Evolutionary conservation across 73 alveolate species (phyloP).

Genomic region (Blepharisma japonicum): DNA sequence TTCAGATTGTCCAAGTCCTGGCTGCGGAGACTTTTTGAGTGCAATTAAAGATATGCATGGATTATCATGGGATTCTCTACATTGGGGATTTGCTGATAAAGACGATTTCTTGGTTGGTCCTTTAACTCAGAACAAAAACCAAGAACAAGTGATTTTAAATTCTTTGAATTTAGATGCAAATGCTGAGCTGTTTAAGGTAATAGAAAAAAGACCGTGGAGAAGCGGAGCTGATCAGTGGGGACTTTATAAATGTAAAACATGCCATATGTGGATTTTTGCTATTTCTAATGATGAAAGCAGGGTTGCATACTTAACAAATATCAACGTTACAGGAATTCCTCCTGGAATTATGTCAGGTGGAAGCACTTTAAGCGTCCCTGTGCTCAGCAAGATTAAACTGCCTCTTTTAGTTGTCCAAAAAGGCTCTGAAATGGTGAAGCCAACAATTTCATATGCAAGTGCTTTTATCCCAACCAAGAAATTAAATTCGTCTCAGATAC

Average conservation of each 20-base stretch:
- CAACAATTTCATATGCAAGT: not conserved
- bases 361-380: slow-evolving; percentile 15
- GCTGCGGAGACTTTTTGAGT: slow-evolving; percentile 69
- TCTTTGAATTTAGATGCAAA: slow-evolving; percentile 47
- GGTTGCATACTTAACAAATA: slow-evolving; percentile 18
- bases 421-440: slow-evolving; percentile 17
- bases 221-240: slow-evolving; percentile 52
- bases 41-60: slow-evolving; percentile 51
- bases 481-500: not conserved
- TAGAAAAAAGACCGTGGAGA: slow-evolving; percentile 45
- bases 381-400: not conserved
- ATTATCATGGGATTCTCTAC: slow-evolving; percentile 50
- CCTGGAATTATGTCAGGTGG: slow-evolving; percentile 31
- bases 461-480: slow-evolving; percentile 20
- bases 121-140: slow-evolving; percentile 46
- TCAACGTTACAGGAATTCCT: slow-evolving; percentile 11
- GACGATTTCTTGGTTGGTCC: slow-evolving; percentile 77
- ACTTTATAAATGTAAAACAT: slow-evolving; percentile 64
- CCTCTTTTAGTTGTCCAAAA: slow-evolving; percentile 16
- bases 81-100: slow-evolving; percentile 72
- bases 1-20: slow-evolving; percentile 76
- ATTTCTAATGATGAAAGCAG: slow-evolving; percentile 14
- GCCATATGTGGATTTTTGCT: slow-evolving; percentile 50
- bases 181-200: slow-evolving; percentile 31
- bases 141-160: slow-evolving; percentile 41